phyloP scores from a whole-genome alignment of 108 stramenopile genomes.

The Cyclostephanos tholiformis region DNA sequence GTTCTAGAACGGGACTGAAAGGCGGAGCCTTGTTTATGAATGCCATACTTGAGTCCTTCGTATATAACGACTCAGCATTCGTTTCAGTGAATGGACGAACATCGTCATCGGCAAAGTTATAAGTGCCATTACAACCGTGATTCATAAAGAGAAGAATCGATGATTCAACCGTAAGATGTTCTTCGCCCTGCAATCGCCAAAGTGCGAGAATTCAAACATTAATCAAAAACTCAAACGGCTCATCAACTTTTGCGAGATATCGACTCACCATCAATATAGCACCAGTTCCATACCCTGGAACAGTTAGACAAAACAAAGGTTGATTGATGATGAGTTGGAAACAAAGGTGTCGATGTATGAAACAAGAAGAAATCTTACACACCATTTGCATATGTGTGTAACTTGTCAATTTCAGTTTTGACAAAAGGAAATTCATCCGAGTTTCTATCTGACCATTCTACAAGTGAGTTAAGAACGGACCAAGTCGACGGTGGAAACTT shows the following conservation, averaged over 20 bases:
- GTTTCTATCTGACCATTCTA: constrained; percentile 10
- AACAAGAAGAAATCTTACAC: neutral
- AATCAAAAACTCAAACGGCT: neutral
- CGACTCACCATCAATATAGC: constrained; percentile 1
- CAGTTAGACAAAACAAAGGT: neutral
- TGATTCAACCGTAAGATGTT: constrained; percentile 28
- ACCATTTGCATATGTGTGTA: constrained; percentile 32
- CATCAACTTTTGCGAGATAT: neutral
- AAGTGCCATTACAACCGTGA: constrained; percentile 41
- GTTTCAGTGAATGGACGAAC: neutral
- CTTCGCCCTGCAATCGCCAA: constrained; percentile 18
- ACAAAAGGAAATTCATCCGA: neutral
- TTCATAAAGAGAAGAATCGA: constrained; percentile 29
- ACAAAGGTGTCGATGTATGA: neutral
- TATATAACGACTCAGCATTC: neutral
- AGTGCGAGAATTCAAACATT: neutral
- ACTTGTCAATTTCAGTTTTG: constrained; percentile 8
- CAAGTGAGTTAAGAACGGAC: constrained; percentile 14
- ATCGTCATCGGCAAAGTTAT: constrained; percentile 29
- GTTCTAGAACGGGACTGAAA: constrained; percentile 28
- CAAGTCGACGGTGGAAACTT: constrained; percentile 20
- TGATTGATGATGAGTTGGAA: too few relatives aligned
- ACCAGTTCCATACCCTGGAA: constrained; percentile 9
- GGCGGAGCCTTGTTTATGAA: constrained; percentile 5
- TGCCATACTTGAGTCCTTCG: neutral